Percentiles rank a stretch among this genome's conserved stretches.
phyloP scores from a whole-genome alignment of 2,329 filamentous ascomycete species.

The Colletotrichum spaethianum region DNA sequence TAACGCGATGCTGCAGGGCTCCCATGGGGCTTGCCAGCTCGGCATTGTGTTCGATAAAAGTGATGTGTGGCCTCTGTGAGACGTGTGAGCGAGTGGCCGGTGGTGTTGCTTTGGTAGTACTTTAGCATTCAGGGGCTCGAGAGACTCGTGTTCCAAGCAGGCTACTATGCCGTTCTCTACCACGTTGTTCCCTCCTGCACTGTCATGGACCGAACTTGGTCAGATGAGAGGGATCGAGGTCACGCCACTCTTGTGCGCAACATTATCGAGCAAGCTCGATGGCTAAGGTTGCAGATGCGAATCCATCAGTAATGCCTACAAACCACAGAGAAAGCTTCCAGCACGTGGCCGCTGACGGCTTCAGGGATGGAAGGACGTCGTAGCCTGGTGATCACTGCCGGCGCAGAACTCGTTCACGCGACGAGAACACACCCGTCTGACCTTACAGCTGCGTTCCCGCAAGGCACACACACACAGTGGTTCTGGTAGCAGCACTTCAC shows the following conservation, averaged over 20 bases:
- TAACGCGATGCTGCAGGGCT: too few relatives aligned
- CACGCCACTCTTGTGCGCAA: neutral
- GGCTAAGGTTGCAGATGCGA: too few relatives aligned
- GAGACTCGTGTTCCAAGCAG: neutral
- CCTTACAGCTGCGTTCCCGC: neutral
- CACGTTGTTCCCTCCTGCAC: neutral
- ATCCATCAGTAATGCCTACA: neutral
- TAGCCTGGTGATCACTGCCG: neutral
- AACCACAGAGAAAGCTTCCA: neutral
- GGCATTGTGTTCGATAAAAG: too few relatives aligned
- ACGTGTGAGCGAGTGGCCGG: too few relatives aligned
- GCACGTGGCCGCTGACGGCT: neutral
- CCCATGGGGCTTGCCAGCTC: too few relatives aligned
- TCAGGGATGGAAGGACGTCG: neutral
- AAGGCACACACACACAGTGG: neutral
- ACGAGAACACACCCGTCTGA: neutral
- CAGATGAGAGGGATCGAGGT: neutral
- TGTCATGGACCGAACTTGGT: neutral
- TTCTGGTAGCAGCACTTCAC: neutral
- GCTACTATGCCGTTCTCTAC: neutral
- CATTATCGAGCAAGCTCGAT: conserved; percentile 1
- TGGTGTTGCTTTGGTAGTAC: neutral
- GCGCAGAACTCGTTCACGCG: neutral
- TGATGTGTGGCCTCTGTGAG: too few relatives aligned
- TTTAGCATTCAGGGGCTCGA: neutral